phyloP scores from a whole-genome alignment of 352 stramenopile species.

The Achlya hypogyna region DNA sequence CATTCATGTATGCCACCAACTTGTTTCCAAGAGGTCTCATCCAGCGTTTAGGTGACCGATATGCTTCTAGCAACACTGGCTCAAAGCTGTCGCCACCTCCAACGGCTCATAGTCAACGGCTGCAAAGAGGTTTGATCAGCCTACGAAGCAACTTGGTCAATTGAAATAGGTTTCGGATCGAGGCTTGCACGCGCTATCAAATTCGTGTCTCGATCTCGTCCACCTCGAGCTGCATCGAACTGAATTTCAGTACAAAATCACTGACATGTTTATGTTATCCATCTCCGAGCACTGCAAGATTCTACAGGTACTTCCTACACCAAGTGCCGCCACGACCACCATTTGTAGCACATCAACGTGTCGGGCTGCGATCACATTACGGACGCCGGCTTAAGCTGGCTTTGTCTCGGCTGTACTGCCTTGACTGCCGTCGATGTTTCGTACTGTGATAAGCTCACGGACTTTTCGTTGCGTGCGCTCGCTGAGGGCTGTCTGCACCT shows the following conservation, averaged over 20 bases:
- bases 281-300: slow-evolving; percentile 50
- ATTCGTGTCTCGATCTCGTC: slow-evolving; percentile 48
- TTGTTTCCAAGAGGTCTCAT: neutral
- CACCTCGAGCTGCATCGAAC: slow-evolving; percentile 76
- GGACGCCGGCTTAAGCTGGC: slow-evolving; percentile 88
- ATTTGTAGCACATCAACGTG: slow-evolving; percentile 39
- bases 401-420: slow-evolving; percentile 69
- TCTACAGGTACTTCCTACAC: slow-evolving; percentile 34
- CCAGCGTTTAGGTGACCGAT: slow-evolving; percentile 53
- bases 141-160: neutral
- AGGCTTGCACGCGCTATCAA: slow-evolving; percentile 68
- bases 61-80: slow-evolving; percentile 62
- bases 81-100: slow-evolving; percentile 48
- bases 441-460: slow-evolving; percentile 81
- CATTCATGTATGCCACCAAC: neutral
- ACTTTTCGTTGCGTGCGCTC: slow-evolving; percentile 75
- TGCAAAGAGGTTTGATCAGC: slow-evolving; percentile 54
- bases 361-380: slow-evolving; percentile 85
- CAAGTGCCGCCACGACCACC: slow-evolving; percentile 1
- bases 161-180: slow-evolving; percentile 54
- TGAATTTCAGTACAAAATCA: slow-evolving; percentile 87
- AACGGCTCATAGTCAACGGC: slow-evolving; percentile 55
- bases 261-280: slow-evolving; percentile 83
- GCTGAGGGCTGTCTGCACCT: slow-evolving; percentile 69
- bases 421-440: slow-evolving; percentile 78